Base-by-base conservation (phyloP, 805 yeast genomes). In the Saccharomycopsis sp. region DNA sequence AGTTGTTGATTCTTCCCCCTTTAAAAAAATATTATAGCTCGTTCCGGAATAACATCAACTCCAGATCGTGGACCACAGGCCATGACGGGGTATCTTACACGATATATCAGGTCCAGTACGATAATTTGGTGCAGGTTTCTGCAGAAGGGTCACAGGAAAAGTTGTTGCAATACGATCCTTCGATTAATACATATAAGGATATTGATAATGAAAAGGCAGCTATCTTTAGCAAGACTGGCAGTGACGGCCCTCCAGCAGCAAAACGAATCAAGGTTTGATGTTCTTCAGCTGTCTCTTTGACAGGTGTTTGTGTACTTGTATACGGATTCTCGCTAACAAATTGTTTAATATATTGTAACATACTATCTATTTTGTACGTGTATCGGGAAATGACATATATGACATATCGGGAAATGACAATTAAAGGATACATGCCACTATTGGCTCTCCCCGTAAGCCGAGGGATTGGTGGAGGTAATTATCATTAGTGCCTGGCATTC, bases 21-120 rank as follows among this genome's bases (percentile, higher is more conserved):
- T 73, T 94, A 53, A 73, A 75, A n/a, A 61, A 66, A 41, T 93
- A 94, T 67, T 69, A 72, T 19, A 96, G 97, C 1, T 74, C 79
- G 42, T 84, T 70, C 67, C 78, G 87, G 53, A 77, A 87, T 70
- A 92, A 87, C 3, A 72, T 92, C 61, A 82, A 83, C 66, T 83
- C 96, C 1, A 78, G 97, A 55, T 70, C 81, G 2, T 93, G 98
- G 97, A 67, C 69, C 1, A 67, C 76, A 9, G 72, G 72, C 3
- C 99, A 93, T 68, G 89, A 87, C 67, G 99, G 99, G 1, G 78
- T 84, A 52, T 86, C 96, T 47, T 76, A 78, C 58, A 84, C 86
- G 2, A 74, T 94, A 1, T 81, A 79, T 63, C 74, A 72, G 54
- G 83, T 84, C 51, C 74, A 75, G 64, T 81, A 83, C 83, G 79